Evolutionary conservation across 1,139 yeast species (phyloP).

Genomic region (Groenewaldozyma sp.): DNA sequence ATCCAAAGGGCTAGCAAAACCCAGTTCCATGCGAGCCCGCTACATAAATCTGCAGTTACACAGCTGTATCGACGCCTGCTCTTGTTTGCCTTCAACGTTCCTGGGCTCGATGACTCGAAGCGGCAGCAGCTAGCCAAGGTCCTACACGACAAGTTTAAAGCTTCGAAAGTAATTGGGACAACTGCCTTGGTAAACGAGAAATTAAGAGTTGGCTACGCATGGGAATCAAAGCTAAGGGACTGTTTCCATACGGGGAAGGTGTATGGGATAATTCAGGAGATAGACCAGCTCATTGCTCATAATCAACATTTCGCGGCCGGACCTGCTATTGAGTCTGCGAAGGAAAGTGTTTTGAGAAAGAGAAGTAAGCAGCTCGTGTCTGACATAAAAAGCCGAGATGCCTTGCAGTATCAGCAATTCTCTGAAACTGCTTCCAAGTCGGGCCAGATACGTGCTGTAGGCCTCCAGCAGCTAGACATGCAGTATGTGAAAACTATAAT

Average conservation of each 20-base stretch:
- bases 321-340: no score
- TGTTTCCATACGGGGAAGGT: no score
- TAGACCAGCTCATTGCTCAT: no score
- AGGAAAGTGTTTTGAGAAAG: no score
- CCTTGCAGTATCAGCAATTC: neutral
- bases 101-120: neutral
- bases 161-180: slow-evolving; percentile 8
- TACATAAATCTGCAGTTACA: slow-evolving; percentile 17
- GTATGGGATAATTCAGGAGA: no score
- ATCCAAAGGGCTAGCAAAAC: slow-evolving; percentile 1
- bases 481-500: no score
- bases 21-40: neutral
- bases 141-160: slow-evolving; percentile 4
- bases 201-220: slow-evolving; percentile 13
- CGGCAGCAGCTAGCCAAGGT: neutral
- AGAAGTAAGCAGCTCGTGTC: neutral
- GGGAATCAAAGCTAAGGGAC: slow-evolving; percentile 14
- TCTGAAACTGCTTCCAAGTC: no score
- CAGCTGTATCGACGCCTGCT: slow-evolving; percentile 16
- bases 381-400: neutral
- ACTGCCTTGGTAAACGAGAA: slow-evolving; percentile 12
- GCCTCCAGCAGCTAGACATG: no score
- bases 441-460: no score
- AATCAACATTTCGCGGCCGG: no score
- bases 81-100: slow-evolving; percentile 12